Percentiles rank a stretch among this genome's conserved stretches.
These are phyloP conservation scores for Yamadazyma atlantica DNA, from an alignment of 1,139 yeast genomes.

Conservation along the genomic window DNA sequence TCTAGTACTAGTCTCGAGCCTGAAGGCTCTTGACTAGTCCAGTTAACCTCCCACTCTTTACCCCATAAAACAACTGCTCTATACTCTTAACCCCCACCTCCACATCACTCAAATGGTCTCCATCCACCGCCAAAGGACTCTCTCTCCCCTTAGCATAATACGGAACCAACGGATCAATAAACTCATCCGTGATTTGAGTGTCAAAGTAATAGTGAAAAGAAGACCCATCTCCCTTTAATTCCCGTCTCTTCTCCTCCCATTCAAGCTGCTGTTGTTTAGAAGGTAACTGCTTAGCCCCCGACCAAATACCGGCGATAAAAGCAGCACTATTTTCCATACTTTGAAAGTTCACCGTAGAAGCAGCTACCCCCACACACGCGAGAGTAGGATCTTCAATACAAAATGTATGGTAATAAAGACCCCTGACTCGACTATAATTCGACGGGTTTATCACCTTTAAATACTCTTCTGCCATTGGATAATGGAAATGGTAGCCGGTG, in stretches of 20 bases:
- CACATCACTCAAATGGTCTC: slow-evolving; percentile 22
- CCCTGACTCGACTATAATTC: slow-evolving; percentile 29
- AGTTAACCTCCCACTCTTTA: slow-evolving; percentile 16
- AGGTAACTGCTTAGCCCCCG: slow-evolving; percentile 28
- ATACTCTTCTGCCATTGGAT: slow-evolving; percentile 27
- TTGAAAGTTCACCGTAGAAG: slow-evolving; percentile 40
- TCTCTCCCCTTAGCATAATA: slow-evolving; percentile 25
- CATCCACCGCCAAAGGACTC: slow-evolving; percentile 27
- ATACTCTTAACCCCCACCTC: slow-evolving; percentile 22
- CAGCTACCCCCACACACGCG: slow-evolving; percentile 39
- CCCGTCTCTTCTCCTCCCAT: slow-evolving; percentile 29
- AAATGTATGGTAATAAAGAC: slow-evolving; percentile 40
- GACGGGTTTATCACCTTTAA: slow-evolving; percentile 26
- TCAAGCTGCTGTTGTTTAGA: slow-evolving; percentile 25
- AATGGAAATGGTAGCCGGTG: slow-evolving; percentile 40
- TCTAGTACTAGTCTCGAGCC: too few species aligned
- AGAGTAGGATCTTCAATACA: slow-evolving; percentile 42
- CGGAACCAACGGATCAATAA: slow-evolving; percentile 21
- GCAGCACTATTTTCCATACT: slow-evolving; percentile 45
- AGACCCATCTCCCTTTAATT: slow-evolving; percentile 21
- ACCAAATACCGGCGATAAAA: slow-evolving; percentile 50
- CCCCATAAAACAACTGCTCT: slow-evolving; percentile 25
- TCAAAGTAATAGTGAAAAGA: slow-evolving; percentile 27
- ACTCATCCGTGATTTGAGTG: slow-evolving; percentile 19
- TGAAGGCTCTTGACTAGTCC: slow-evolving; percentile 12